These are phyloP conservation scores for Prunus fruticosa DNA, from an alignment of 306 rosid species.

Conservation along the genomic window DNA sequence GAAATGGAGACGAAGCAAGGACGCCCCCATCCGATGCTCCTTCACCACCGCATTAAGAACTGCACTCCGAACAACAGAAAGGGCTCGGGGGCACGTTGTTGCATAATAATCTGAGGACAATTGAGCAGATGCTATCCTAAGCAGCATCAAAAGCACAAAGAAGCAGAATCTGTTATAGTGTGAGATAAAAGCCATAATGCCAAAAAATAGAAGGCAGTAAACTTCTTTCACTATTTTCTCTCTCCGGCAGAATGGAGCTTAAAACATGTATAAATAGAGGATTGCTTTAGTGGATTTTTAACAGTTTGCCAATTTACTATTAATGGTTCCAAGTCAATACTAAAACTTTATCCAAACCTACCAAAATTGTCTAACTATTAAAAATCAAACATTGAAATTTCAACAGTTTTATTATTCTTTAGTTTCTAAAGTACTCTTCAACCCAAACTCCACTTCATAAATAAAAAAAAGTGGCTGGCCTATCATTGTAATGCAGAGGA, in stretches of 20 bases:
- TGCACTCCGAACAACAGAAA: slow-evolving; percentile 39
- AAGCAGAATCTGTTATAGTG: slow-evolving; percentile 14
- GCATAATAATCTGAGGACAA: slow-evolving; percentile 42
- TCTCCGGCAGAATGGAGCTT: neutral
- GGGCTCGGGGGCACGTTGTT: slow-evolving; percentile 45
- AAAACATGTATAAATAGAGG: slow-evolving; percentile 5
- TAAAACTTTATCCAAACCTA: neutral
- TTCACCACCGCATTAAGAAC: slow-evolving; percentile 44
- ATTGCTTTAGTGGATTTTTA: slow-evolving; percentile 19
- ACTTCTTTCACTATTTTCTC: neutral
- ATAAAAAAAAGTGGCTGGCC: neutral
- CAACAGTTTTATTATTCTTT: neutral
- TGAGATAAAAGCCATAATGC: slow-evolving; percentile 34
- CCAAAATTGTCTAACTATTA: neutral
- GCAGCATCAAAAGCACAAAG: slow-evolving; percentile 25
- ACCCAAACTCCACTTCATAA: neutral
- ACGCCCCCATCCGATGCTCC: slow-evolving; percentile 70
- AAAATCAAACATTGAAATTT: neutral
- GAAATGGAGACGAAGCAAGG: slow-evolving; percentile 65
- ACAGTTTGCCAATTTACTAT: neutral
- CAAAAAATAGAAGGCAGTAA: neutral
- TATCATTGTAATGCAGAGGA: neutral
- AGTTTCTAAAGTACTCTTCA: neutral
- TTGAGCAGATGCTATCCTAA: slow-evolving; percentile 33
- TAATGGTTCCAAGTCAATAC: slow-evolving; percentile 6